phyloP scores from a whole-genome alignment of 2,329 filamentous ascomycete genomes.

The Neoarthrinium moseri region DNA sequence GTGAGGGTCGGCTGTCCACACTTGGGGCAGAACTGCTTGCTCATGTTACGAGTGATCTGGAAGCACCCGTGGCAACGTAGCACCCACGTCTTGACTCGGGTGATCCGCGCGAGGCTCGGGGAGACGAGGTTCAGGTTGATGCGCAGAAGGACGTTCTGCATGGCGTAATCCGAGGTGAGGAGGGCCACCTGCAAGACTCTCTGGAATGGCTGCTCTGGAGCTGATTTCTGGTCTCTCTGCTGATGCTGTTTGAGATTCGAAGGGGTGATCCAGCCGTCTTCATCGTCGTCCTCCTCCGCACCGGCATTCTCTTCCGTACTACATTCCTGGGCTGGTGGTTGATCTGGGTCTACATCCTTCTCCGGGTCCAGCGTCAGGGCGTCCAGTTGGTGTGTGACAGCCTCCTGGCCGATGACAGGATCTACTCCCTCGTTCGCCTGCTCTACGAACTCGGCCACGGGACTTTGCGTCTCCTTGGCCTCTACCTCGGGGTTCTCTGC shows the following conservation, averaged over 20 bases:
- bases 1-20: constrained; percentile 88
- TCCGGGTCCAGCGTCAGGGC: constrained; percentile 11
- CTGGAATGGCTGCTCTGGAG: constrained; percentile 49
- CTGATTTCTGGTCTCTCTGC: constrained; percentile 57
- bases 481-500: too few relatives aligned
- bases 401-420: constrained; percentile 4
- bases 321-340: constrained; percentile 26
- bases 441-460: background rate
- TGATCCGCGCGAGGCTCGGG: constrained; percentile 74
- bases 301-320: constrained; percentile 34
- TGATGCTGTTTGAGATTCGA: constrained; percentile 86
- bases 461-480: background rate
- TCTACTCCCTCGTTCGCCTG: background rate
- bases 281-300: constrained; percentile 45
- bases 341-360: constrained; percentile 16
- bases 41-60: constrained; percentile 76
- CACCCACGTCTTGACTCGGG: constrained; percentile 82
- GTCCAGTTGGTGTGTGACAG: constrained; percentile 10
- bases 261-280: constrained; percentile 90
- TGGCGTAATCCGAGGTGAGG: constrained; percentile 92
- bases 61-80: constrained; percentile 95
- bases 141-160: constrained; percentile 94
- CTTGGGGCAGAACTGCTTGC: constrained; percentile 86
- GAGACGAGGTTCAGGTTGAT: constrained; percentile 93
- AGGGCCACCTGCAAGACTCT: constrained; percentile 81